A percentile compares a stretch with the other conserved stretches of the same genome.
Conservation (phyloP, 768 basidiomycete genomes). For the Rhodocollybia butyracea region DNA sequence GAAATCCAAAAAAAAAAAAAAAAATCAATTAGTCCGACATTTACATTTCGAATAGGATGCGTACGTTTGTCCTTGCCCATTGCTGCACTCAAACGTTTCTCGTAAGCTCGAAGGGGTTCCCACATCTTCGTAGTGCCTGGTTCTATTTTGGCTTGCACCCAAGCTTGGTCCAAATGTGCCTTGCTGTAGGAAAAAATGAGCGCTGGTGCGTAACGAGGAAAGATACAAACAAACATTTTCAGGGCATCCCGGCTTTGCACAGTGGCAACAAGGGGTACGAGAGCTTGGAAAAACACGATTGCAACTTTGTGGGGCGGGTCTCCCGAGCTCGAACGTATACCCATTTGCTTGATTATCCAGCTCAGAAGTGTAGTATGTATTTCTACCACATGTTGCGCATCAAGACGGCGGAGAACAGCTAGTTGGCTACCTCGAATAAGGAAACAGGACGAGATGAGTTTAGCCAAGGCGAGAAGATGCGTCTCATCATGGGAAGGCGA, state of each 20-base stretch:
- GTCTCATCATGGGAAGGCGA: conserved; percentile 59
- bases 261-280: conserved; percentile 60
- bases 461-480: conserved; percentile 68
- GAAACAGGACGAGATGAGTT: conserved; percentile 68
- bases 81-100: conserved; percentile 68
- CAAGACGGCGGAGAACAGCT: conserved; percentile 68
- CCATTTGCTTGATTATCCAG: conserved; percentile 70
- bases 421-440: conserved; percentile 89
- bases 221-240: conserved; percentile 52
- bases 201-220: neutral
- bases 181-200: conserved; percentile 50
- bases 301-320: conserved; percentile 55
- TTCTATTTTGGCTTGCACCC: conserved; percentile 70
- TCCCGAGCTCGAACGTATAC: conserved; percentile 53
- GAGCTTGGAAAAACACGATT: conserved; percentile 69
- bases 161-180: conserved; percentile 72
- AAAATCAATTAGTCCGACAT: neutral
- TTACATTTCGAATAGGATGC: conserved; percentile 6
- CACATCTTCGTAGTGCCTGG: conserved; percentile 67
- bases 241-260: conserved; percentile 72
- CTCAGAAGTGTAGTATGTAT: conserved; percentile 68
- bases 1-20: too few species aligned
- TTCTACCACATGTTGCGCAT: conserved; percentile 60
- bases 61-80: conserved; percentile 79
- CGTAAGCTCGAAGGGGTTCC: conserved; percentile 85